These are phyloP conservation scores for Capniomyces stellatus DNA, from an alignment of 371 early-diverging fungal genomes.

Conservation along the genomic window DNA sequence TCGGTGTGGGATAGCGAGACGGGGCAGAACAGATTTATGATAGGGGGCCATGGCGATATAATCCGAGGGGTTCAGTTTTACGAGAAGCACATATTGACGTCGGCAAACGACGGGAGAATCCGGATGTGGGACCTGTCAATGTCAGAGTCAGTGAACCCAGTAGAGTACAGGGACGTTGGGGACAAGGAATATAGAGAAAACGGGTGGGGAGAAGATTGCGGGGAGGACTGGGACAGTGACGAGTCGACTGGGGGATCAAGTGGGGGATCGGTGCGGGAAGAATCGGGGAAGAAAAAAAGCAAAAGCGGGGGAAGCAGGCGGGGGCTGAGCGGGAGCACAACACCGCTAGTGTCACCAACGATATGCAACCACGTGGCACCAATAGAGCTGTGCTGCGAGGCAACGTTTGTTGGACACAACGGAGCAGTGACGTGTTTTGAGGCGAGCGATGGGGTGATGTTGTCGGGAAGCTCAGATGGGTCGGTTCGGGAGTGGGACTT, in stretches of 20 bases:
- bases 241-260: background rate
- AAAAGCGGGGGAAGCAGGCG: too few relatives aligned
- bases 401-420: slow-evolving; percentile 29
- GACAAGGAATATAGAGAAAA: background rate
- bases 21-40: slow-evolving; percentile 6
- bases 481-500: slow-evolving; percentile 82
- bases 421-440: slow-evolving; percentile 38
- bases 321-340: slow-evolving; percentile 4
- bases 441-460: slow-evolving; percentile 28
- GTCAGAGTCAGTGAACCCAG: slow-evolving; percentile 17
- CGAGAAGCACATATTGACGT: slow-evolving; percentile 48
- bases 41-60: slow-evolving; percentile 19
- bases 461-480: slow-evolving; percentile 75
- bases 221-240: background rate
- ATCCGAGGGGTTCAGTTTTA: slow-evolving; percentile 48
- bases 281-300: background rate
- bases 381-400: slow-evolving; percentile 24
- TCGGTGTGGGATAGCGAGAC: slow-evolving; percentile 34
- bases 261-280: background rate
- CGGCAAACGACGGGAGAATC: slow-evolving; percentile 60
- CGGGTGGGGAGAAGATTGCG: background rate
- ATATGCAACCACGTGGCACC: slow-evolving; percentile 10
- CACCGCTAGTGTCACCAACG: slow-evolving; percentile 18
- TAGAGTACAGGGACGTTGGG: slow-evolving; percentile 3
- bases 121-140: slow-evolving; percentile 65